These are phyloP conservation scores for Talaromyces islandicus DNA, from an alignment of 2,329 filamentous ascomycete genomes.

Conservation along the genomic window DNA sequence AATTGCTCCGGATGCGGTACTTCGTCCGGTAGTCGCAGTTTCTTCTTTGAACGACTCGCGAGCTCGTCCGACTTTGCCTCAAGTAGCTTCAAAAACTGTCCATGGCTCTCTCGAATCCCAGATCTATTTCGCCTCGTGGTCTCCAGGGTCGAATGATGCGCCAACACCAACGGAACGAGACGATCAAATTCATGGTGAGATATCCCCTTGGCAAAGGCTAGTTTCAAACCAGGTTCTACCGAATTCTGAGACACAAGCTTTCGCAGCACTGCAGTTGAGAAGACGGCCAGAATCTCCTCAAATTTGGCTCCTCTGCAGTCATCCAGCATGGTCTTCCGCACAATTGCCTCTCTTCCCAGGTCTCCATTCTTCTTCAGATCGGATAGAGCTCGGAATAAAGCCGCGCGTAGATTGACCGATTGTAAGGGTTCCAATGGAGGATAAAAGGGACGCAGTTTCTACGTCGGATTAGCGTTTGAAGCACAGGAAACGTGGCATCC, in stretches of 20 bases:
- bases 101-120: slow-evolving; percentile 53
- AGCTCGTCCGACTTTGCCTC: slow-evolving; percentile 57
- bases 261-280: slow-evolving; percentile 77
- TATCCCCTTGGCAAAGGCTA: slow-evolving; percentile 49
- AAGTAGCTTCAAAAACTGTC: slow-evolving; percentile 60
- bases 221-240: slow-evolving; percentile 41
- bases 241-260: slow-evolving; percentile 50
- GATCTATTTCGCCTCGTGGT: slow-evolving; percentile 55
- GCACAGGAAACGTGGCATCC: not conserved
- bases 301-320: slow-evolving; percentile 90
- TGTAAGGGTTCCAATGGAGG: slow-evolving; percentile 85
- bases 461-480: slow-evolving; percentile 4
- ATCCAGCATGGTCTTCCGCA: slow-evolving; percentile 93
- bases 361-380: slow-evolving; percentile 82
- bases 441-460: slow-evolving; percentile 88
- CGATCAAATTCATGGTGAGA: slow-evolving; percentile 28
- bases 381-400: slow-evolving; percentile 73
- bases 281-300: slow-evolving; percentile 75
- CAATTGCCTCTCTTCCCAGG: slow-evolving; percentile 69
- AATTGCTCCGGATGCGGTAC: slow-evolving; percentile 34
- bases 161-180: slow-evolving; percentile 62
- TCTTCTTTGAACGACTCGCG: slow-evolving; percentile 22
- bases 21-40: slow-evolving; percentile 22
- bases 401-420: slow-evolving; percentile 81
- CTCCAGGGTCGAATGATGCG: slow-evolving; percentile 64